phyloP scores from a whole-genome alignment of 2,329 filamentous ascomycete genomes.

The Colletotrichum lupini region DNA sequence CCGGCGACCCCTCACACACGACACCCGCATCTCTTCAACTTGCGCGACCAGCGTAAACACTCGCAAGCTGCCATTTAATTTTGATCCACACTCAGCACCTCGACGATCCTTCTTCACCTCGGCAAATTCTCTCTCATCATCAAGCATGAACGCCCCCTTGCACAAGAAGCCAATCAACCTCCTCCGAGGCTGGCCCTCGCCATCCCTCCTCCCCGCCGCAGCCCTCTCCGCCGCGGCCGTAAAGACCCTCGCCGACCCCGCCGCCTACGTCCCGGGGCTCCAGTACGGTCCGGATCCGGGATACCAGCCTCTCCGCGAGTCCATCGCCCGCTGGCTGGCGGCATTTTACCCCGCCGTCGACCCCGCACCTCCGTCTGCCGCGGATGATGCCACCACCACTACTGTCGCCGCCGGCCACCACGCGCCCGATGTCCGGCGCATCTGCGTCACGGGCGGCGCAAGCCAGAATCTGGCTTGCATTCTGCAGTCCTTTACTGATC shows the following conservation, averaged over 20 bases:
- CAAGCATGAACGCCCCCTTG: slow-evolving; percentile 15
- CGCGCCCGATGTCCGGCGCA: slow-evolving; percentile 63
- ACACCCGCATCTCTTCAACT: not conserved
- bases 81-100: not conserved
- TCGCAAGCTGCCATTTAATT: not conserved
- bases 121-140: not conserved
- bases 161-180: slow-evolving; percentile 67
- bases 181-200: slow-evolving; percentile 75
- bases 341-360: slow-evolving; percentile 62
- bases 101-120: not conserved
- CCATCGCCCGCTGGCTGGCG: slow-evolving; percentile 77
- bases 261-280: slow-evolving; percentile 71
- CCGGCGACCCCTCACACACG: slow-evolving; percentile 16
- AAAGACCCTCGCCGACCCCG: slow-evolving; percentile 69
- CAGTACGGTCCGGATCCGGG: slow-evolving; percentile 85
- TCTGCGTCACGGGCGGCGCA: slow-evolving; percentile 87
- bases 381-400: not conserved
- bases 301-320: slow-evolving; percentile 74
- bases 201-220: slow-evolving; percentile 71
- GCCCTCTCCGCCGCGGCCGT: slow-evolving; percentile 71
- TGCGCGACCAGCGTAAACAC: not conserved
- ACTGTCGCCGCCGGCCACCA: slow-evolving; percentile 4
- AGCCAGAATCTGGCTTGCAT: slow-evolving; percentile 84
- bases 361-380: not conserved
- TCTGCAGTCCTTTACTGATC: slow-evolving; percentile 84